A percentile compares a stretch with the other conserved stretches of the same genome.
Evolutionary conservation across 306 rosid species (phyloP).

Genomic region (Argentina anserina): DNA sequence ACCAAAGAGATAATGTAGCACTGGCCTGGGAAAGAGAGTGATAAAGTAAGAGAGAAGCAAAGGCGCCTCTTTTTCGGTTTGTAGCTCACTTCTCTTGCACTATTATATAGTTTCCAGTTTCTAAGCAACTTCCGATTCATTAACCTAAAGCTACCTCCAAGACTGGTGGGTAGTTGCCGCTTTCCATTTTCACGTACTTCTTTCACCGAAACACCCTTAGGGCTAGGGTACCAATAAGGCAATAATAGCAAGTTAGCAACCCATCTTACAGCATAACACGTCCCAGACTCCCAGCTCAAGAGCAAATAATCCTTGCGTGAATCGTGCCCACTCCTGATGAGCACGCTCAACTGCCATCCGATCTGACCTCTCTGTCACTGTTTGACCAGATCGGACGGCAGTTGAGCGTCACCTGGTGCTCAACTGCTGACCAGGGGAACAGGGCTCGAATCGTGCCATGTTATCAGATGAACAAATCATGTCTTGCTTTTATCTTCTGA

Average conservation of each 20-base stretch:
- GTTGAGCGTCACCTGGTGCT: too few species aligned
- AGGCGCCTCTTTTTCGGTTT: neutral
- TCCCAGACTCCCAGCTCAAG: neutral
- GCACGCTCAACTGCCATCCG: too few species aligned
- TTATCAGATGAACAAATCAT: too few species aligned
- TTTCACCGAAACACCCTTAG: neutral
- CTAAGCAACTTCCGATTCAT: slow-evolving; percentile 28
- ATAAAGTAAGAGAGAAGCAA: neutral
- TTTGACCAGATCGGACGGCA: too few species aligned
- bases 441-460: neutral
- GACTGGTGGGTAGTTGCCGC: slow-evolving; percentile 1
- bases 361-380: too few species aligned
- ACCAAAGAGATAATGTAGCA: neutral
- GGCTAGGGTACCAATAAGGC: neutral
- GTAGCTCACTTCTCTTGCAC: neutral
- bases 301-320: neutral
- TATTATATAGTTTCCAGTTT: slow-evolving; percentile 16
- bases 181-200: neutral
- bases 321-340: too few species aligned
- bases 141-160: slow-evolving; percentile 6
- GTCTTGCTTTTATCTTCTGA: neutral
- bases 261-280: neutral
- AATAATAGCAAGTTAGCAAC: neutral
- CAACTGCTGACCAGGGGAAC: too few species aligned
- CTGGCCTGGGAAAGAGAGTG: neutral